Base-by-base conservation (phyloP, 2,329 filamentous ascomycete species). In the Aspergillus sp. region DNA sequence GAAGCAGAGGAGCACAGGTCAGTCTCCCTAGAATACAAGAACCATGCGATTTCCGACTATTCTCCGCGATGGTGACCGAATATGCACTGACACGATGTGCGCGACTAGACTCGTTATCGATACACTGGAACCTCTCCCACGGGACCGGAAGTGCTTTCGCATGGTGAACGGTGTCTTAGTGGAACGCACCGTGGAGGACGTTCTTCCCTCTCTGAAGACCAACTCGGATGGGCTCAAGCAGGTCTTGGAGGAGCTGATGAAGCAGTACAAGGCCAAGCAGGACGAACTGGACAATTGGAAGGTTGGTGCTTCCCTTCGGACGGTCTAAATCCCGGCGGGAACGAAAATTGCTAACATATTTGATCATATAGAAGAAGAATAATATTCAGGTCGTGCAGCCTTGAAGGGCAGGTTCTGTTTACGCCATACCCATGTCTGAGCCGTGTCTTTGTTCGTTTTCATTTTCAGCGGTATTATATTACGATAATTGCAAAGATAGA, bases 1-100 rank as follows among this genome's bases (percentile, higher is more conserved):
- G 94, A 97, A 72, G 87, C 89, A 17, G 94, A 99, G 73, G 94
- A 99, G 72, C 94, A 99, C 80, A 97, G 96, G 94, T 97, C 76
- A 70, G 87, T 73, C 54, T 4, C 20, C 4, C 2, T 49, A 8
- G 19, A 38, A 19, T 26, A 17, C 24, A 13, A 17, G 13, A 2
- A 35, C 4, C 26, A 44, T 14, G 5, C 26, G 13, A 13, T 7
- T 38, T 38, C 16, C 16, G 16, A 38, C 35, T 38, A 38, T 30
- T 30, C 9, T 30, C 26, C 26, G 26, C 10, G 8, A 11, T 11
- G 6, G 8, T 30, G 9, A 30, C 30, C 30, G 17, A 13, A 26
- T 35, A 19, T 24, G 38, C 51, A 26, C 51, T 55, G 57, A 58
- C 61, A 52, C 59, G 63, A 58, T 30, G 42, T 36, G 8, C 33